These are phyloP conservation scores for Arabidopsis lyrata DNA, from an alignment of 441 rosid genomes.

Conservation along the genomic window DNA sequence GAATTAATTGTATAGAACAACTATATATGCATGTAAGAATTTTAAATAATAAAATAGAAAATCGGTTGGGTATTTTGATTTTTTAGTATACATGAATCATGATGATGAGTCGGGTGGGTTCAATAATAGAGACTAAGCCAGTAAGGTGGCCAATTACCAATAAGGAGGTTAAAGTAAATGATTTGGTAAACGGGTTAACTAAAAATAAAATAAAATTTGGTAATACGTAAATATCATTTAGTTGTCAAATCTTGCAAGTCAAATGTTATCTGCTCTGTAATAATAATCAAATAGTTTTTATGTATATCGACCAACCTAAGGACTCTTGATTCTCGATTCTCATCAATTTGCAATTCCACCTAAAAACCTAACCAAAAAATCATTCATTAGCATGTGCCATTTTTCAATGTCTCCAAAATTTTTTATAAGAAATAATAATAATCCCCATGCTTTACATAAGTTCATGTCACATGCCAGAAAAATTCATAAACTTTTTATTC, in stretches of 20 bases:
- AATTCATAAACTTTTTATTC: background rate
- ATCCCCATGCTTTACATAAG: constrained; percentile 1
- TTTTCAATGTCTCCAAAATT: constrained; percentile 15
- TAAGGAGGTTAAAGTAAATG: constrained; percentile 37
- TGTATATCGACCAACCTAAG: constrained; percentile 39
- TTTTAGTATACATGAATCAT: no score
- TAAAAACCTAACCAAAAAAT: constrained; percentile 9
- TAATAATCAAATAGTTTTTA: constrained; percentile 31
- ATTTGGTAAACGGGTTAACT: constrained; percentile 21
- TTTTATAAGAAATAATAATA: background rate
- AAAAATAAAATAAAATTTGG: constrained; percentile 5
- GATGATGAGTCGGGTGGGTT: constrained; percentile 12
- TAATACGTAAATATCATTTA: constrained; percentile 41
- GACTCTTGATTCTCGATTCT: constrained; percentile 28
- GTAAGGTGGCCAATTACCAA: constrained; percentile 29
- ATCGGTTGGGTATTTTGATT: no score
- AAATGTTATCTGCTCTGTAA: constrained; percentile 33
- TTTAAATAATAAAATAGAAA: no score
- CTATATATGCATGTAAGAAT: no score
- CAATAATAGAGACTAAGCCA: constrained; percentile 36
- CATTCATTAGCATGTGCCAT: constrained; percentile 3
- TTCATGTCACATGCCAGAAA: constrained; percentile 26
- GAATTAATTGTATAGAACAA: no score
- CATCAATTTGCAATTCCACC: constrained; percentile 38
- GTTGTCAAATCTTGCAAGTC: constrained; percentile 41